Evolutionary conservation across 768 basidiomycete species (phyloP).

Genomic region (Agrocybe praecox): DNA sequence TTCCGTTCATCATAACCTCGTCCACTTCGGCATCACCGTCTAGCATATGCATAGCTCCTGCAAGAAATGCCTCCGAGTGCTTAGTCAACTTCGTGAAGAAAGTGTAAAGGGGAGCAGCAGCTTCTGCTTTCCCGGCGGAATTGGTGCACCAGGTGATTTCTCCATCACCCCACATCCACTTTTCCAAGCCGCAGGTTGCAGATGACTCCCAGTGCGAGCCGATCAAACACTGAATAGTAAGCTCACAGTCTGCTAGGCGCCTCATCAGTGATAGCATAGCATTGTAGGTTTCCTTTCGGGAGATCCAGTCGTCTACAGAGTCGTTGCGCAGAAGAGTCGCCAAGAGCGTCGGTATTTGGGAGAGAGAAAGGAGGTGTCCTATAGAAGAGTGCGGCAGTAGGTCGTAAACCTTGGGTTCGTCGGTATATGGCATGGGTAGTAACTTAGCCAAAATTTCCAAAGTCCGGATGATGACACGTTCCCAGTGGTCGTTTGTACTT

Average conservation of each 20-base stretch:
- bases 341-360: slow-evolving; percentile 48
- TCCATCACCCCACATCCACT: slow-evolving; percentile 50
- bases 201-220: slow-evolving; percentile 38
- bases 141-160: slow-evolving; percentile 42
- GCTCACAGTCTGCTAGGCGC: slow-evolving; percentile 52
- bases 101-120: slow-evolving; percentile 43
- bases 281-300: slow-evolving; percentile 47
- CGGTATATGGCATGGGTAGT: slow-evolving; percentile 48
- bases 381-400: slow-evolving; percentile 51
- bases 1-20: slow-evolving; percentile 41
- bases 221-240: slow-evolving; percentile 48
- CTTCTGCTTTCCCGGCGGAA: slow-evolving; percentile 30
- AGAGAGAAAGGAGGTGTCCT: slow-evolving; percentile 40
- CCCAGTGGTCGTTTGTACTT: slow-evolving; percentile 28
- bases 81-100: slow-evolving; percentile 55
- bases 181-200: slow-evolving; percentile 42
- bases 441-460: slow-evolving; percentile 40
- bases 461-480: slow-evolving; percentile 39
- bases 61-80: slow-evolving; percentile 52
- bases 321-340: slow-evolving; percentile 54
- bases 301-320: slow-evolving; percentile 55
- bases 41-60: slow-evolving; percentile 45
- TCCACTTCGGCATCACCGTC: slow-evolving; percentile 35
- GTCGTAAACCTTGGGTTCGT: slow-evolving; percentile 45
- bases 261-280: slow-evolving; percentile 49